A percentile compares a stretch with the other conserved stretches of the same genome.
phyloP scores from a whole-genome alignment of 129 eudicot genomes.

The Solidago caesia region DNA sequence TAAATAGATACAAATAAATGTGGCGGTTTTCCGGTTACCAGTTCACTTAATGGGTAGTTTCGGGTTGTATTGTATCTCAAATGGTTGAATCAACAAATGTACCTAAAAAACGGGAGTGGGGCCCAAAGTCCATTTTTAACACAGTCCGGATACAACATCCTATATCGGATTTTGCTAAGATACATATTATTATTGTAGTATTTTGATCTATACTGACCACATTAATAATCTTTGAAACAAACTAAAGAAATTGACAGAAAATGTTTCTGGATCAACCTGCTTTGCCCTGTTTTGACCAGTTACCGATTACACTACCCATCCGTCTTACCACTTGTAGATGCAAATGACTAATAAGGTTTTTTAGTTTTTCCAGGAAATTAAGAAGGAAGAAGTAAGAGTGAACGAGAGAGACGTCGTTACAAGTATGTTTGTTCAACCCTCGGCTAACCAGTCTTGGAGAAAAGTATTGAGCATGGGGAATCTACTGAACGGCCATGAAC shows the following conservation, averaged over 20 bases:
- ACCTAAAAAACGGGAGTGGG: not conserved
- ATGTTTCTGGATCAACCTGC: not conserved
- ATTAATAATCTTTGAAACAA: not conserved
- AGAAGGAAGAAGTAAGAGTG: slow-evolving; percentile 52
- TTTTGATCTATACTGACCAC: not conserved
- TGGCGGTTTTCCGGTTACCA: not conserved
- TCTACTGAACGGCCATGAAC: slow-evolving; percentile 96
- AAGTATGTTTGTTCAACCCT: slow-evolving; percentile 76
- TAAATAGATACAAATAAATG: slow-evolving; percentile 1
- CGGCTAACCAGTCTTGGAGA: slow-evolving; percentile 93
- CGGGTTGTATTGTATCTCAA: not conserved
- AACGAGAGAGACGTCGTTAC: slow-evolving; percentile 63
- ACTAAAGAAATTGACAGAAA: not conserved
- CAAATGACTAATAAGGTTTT: not conserved
- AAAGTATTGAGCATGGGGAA: slow-evolving; percentile 94
- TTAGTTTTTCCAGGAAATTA: slow-evolving; percentile 38
- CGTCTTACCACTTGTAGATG: not conserved
- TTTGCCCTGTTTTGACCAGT: not conserved
- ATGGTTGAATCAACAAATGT: not conserved
- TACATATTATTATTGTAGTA: too few relatives aligned
- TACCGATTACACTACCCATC: not conserved
- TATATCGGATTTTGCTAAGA: not conserved
- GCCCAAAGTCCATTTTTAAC: not conserved
- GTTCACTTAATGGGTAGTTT: not conserved
- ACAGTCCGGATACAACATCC: not conserved